Percentiles rank a stretch among this genome's conserved stretches.
Conservation (phyloP, 176 grass and related monocot species). For the Stipa capillata region DNA sequence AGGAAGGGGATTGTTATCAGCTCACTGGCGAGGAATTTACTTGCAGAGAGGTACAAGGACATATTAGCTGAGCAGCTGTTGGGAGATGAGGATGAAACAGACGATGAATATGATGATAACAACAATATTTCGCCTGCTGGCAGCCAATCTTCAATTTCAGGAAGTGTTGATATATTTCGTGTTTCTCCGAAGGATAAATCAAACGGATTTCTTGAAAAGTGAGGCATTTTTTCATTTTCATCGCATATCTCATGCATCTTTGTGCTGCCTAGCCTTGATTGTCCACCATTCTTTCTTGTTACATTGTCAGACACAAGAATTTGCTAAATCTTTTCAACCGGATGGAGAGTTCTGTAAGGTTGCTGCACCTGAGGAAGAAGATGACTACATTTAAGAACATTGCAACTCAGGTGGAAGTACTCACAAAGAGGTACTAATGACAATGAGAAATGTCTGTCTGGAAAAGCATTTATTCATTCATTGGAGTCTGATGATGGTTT, state of each 20-base stretch:
- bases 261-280: constrained; percentile 1
- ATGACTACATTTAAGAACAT: constrained; percentile 63
- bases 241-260: neutral
- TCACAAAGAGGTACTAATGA: constrained; percentile 69
- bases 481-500: neutral
- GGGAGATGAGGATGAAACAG: constrained; percentile 11
- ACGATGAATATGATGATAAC: constrained; percentile 10
- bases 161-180: too few species aligned
- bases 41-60: constrained; percentile 55
- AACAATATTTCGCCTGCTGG: constrained; percentile 8
- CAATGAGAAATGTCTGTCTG: neutral
- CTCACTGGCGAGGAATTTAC: constrained; percentile 55
- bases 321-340: constrained; percentile 69
- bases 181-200: neutral
- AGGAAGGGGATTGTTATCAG: constrained; percentile 47
- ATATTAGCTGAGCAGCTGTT: constrained; percentile 26
- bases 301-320: constrained; percentile 40
- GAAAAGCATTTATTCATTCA: neutral
- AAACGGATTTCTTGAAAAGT: constrained; percentile 70
- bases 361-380: constrained; percentile 72
- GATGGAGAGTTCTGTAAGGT: constrained; percentile 82
- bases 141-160: too few species aligned
- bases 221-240: constrained; percentile 24
- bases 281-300: constrained; percentile 14
- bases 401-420: constrained; percentile 68